Conservation (phyloP, 805 yeast species). For the Metschnikowia lochheadii region DNA sequence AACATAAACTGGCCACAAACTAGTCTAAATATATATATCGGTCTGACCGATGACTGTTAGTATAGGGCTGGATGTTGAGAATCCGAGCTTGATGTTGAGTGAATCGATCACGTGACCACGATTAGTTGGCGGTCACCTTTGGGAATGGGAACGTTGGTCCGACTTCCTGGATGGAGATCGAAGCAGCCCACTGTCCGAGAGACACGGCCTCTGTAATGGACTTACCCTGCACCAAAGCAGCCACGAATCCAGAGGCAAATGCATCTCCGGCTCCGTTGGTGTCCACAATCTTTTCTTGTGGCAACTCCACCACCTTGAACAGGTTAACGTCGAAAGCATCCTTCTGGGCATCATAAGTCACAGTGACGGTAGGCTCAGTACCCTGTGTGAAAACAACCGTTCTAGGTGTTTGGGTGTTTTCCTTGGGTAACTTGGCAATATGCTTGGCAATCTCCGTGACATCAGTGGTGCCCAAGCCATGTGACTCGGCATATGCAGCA, state of each 20-base stretch:
- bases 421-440: constrained; percentile 77
- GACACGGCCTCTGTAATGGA: constrained; percentile 58
- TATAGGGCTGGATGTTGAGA: background rate
- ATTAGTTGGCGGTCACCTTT: constrained; percentile 42
- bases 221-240: constrained; percentile 77
- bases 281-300: constrained; percentile 66
- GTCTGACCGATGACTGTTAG: background rate
- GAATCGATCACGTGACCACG: constrained; percentile 5
- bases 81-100: constrained; percentile 15
- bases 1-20: too few relatives aligned
- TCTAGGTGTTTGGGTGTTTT: constrained; percentile 63
- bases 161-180: constrained; percentile 82
- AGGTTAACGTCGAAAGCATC: constrained; percentile 46
- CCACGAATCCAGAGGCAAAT: constrained; percentile 93
- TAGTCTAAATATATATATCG: too few relatives aligned
- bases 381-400: constrained; percentile 95
- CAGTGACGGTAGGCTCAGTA: constrained; percentile 82
- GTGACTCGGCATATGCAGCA: constrained; percentile 86
- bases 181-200: constrained; percentile 96
- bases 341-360: constrained; percentile 47
- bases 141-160: constrained; percentile 94
- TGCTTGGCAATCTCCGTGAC: constrained; percentile 74
- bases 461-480: constrained; percentile 58
- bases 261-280: constrained; percentile 99
- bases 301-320: constrained; percentile 71